Conservation (phyloP, 2,329 filamentous ascomycete genomes). For the Paecilomyces dactylethromorphus region DNA sequence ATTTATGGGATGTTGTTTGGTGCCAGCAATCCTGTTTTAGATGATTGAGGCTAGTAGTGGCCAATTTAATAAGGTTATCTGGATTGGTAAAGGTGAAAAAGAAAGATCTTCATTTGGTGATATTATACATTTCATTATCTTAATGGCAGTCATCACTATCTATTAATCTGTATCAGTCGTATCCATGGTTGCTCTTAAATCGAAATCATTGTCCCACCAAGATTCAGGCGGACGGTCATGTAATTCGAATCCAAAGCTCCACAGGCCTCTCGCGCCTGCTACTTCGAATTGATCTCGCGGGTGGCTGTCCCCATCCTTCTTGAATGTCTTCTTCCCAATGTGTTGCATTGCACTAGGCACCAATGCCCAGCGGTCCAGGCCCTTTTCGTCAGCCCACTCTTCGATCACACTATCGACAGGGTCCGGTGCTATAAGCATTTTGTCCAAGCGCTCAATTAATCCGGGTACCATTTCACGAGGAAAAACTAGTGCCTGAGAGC, state of each 20-base stretch:
- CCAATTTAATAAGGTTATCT: no score
- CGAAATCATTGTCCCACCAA: not conserved
- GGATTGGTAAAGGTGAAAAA: not conserved
- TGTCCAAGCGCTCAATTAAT: not conserved
- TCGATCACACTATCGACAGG: not conserved
- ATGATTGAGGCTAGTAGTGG: no score
- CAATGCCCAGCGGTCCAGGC: not conserved
- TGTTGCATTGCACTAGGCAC: not conserved
- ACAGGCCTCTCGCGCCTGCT: not conserved
- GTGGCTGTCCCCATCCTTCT: not conserved
- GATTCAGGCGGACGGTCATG: not conserved
- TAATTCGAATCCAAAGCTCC: not conserved
- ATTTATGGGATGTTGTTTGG: no score
- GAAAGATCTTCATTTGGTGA: not conserved
- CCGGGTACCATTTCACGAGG: constrained; percentile 18
- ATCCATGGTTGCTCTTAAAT: not conserved
- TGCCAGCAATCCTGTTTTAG: no score
- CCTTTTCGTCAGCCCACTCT: not conserved
- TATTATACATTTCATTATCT: not conserved
- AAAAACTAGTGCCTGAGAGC: constrained; percentile 40
- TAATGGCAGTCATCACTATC: not conserved
- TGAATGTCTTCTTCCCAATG: not conserved
- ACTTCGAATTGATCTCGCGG: not conserved
- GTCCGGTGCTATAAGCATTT: not conserved
- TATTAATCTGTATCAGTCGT: not conserved